Evolutionary conservation across 768 basidiomycete species (phyloP), one percentile per base, ranked within the genome.

Genomic region (Lentinula edodes): DNA sequence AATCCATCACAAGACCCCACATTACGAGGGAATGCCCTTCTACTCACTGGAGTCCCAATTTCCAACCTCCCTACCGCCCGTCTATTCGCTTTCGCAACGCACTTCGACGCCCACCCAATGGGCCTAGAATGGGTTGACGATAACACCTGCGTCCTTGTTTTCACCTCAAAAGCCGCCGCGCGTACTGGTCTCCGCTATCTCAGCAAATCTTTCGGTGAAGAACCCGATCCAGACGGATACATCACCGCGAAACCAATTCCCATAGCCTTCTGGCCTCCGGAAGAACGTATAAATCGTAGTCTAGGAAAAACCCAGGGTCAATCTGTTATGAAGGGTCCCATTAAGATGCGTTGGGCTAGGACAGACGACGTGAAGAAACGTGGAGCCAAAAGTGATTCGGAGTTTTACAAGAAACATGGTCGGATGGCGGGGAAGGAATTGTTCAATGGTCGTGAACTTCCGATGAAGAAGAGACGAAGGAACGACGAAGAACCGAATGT

Each of bases 121-220:
- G 91, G 82, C 7, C 75, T 94, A 7, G 92, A 94, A 74, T 94
- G 92, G 92, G 81, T 94, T 18, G 86, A 92, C 70, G 92, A 94
- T 73, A 87, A 77, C 23, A 91, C 89, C 28, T 93, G 90, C 66
- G 81, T 94, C 3, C 76, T 93, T 55, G 88, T 94, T 46, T 94
- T 91, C 69, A 73, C 80, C 6, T 79, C 83, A 42, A 83, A 79
- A 55, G 63, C 74, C 41, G 71, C 77, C 12, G 90, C 90, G 12
- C 79, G 81, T 28, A 66, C 73, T 1, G 87, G 83, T 1, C 79
- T 81, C 65, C 72, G 75, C 10, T 68, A 67, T 20, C 78, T 91
- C 16, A 80, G 80, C 65, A 87, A 86, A 70, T 73, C 78, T 15
- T 64, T 72, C 8, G 65, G 74, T 5, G 86, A 88, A 65, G 77